Evolutionary conservation across 2,329 filamentous ascomycete species (phyloP).

Genomic region (Epichloe amarillans): DNA sequence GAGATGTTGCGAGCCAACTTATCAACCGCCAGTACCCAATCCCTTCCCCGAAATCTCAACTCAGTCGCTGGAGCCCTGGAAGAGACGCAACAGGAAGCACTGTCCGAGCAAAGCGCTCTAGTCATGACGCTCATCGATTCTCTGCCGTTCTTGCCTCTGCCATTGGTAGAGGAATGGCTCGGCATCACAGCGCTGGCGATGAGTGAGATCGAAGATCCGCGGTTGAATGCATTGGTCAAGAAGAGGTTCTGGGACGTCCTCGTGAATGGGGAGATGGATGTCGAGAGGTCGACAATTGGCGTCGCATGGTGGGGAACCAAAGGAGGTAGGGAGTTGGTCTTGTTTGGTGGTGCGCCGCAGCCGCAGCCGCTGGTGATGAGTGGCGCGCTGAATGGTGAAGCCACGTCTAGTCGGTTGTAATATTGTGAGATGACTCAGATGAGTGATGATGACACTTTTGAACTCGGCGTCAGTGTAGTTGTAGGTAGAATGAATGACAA

Average conservation of each 20-base stretch:
- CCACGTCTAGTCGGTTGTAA: constrained; percentile 24
- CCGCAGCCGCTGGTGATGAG: constrained; percentile 34
- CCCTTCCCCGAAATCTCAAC: constrained; percentile 27
- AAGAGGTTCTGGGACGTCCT: constrained; percentile 69
- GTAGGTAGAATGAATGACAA: too few species aligned
- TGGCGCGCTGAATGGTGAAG: constrained; percentile 30
- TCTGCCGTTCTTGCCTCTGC: constrained; percentile 57
- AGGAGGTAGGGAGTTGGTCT: constrained; percentile 39
- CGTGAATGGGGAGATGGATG: constrained; percentile 74
- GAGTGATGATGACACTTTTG: too few species aligned
- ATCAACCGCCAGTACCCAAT: constrained; percentile 35
- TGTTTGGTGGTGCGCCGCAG: constrained; percentile 15
- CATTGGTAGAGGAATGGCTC: constrained; percentile 69
- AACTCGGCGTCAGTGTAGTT: too few species aligned
- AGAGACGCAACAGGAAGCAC: constrained; percentile 16
- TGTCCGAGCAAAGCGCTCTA: constrained; percentile 71
- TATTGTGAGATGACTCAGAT: not conserved
- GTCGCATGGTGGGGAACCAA: constrained; percentile 73
- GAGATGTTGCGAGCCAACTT: constrained; percentile 58
- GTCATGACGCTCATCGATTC: constrained; percentile 68
- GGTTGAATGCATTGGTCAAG: constrained; percentile 51
- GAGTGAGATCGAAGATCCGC: constrained; percentile 46
- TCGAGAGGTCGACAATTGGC: constrained; percentile 64
- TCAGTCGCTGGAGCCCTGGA: constrained; percentile 17
- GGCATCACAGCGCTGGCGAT: constrained; percentile 55